phyloP scores from a whole-genome alignment of 2,329 filamentous ascomycete species.

The Hypomyces perniciosus region DNA sequence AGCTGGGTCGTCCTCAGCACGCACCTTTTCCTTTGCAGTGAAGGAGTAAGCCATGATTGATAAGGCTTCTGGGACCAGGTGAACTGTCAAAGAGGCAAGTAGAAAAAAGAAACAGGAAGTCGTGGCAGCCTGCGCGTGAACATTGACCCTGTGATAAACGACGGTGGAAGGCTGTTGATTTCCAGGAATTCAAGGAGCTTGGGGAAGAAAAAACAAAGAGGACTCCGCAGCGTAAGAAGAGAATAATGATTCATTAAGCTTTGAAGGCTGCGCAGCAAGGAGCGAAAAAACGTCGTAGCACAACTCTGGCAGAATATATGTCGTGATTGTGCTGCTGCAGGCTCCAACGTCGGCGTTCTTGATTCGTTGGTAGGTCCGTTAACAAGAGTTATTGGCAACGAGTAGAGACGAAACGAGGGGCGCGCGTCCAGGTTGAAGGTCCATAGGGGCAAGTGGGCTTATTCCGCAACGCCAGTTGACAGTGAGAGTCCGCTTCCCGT shows the following conservation, averaged over 20 bases:
- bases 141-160: conserved; percentile 6
- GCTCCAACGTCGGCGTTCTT: neutral
- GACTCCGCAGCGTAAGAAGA: neutral
- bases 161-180: neutral
- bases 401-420: no score
- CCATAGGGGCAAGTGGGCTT: neutral
- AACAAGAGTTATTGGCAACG: no score
- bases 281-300: conserved; percentile 4
- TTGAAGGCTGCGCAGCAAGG: neutral
- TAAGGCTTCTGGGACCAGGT: neutral
- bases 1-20: neutral
- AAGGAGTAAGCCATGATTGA: conserved; percentile 9
- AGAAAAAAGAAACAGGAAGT: conserved; percentile 2
- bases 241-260: neutral
- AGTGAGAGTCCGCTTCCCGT: conserved; percentile 2
- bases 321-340: conserved; percentile 9
- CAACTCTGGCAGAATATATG: conserved; percentile 5
- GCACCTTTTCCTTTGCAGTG: conserved; percentile 13
- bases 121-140: conserved; percentile 1
- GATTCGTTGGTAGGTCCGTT: no score
- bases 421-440: no score
- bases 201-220: neutral
- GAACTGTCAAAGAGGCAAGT: conserved; percentile 1
- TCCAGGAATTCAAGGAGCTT: neutral
- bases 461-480: conserved; percentile 4